A percentile compares a stretch with the other conserved stretches of the same genome.
These are phyloP conservation scores for Hypoxylon sp. DNA, from an alignment of 2,329 filamentous ascomycete species.

Conservation along the genomic window DNA sequence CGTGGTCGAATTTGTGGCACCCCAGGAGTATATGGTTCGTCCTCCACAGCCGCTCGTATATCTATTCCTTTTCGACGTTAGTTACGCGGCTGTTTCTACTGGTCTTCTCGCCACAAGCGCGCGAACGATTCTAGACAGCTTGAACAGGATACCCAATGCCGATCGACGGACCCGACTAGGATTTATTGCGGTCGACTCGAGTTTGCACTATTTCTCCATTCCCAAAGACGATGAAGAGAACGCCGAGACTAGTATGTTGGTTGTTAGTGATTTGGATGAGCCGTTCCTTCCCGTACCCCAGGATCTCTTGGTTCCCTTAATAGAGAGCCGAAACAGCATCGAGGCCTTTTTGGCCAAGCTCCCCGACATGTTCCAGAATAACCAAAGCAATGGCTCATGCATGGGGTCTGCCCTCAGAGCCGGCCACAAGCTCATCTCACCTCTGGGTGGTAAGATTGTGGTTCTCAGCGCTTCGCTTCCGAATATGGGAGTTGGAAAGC, in stretches of 20 bases:
- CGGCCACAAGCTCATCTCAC: conserved; percentile 95
- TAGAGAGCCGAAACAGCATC: conserved; percentile 90
- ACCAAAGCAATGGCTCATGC: conserved; percentile 88
- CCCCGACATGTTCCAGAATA: conserved; percentile 97
- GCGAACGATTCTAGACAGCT: conserved; percentile 92
- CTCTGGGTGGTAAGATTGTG: conserved; percentile 94
- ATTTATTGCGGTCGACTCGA: conserved; percentile 95
- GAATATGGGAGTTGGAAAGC: conserved; percentile 89
- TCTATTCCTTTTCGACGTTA: conserved; percentile 95
- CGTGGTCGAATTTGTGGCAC: conserved; percentile 97
- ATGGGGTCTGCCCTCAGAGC: conserved; percentile 95
- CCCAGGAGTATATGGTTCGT: conserved; percentile 99
- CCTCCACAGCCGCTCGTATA: conserved; percentile 96
- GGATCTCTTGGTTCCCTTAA: conserved; percentile 89
- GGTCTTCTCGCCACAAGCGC: conserved; percentile 93
- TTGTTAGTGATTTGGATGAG: conserved; percentile 95
- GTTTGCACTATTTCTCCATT: conserved; percentile 95
- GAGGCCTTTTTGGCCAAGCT: conserved; percentile 92
- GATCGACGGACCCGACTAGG: conserved; percentile 92
- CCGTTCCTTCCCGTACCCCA: conserved; percentile 95
- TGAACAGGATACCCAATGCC: conserved; percentile 98
- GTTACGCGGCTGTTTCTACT: conserved; percentile 89
- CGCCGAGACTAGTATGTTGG: conserved; percentile 89
- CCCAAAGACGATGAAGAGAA: conserved; percentile 89
- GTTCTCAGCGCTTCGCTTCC: conserved; percentile 92